Base-by-base conservation (phyloP, 345 rosid genomes). In the Melaleuca alternifolia region DNA sequence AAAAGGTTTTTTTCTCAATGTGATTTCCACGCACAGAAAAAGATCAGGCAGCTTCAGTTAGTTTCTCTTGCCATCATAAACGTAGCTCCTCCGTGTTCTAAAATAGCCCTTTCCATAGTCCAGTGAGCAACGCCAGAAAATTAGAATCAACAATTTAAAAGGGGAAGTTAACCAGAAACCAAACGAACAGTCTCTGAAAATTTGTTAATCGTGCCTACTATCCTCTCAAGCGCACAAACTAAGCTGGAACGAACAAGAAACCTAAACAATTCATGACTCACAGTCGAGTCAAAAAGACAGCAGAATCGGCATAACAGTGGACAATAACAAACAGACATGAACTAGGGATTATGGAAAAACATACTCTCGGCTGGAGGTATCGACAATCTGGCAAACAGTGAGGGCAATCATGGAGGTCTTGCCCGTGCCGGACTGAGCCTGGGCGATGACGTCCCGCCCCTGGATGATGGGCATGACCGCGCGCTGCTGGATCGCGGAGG, bases 391-490 rank as follows among this genome's bases (percentile, higher is more conserved):
- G 89, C 99, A 96, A 85, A 92, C 99, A 53, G 98, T 91, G 90
- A 97, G 97, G 16, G 98, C 99, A 88, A 97, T 96, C 99, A 97
- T 95, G 81, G 99, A 95, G 84, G 98, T 95, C 88, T 97, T 97
- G 6, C 99, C 99, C 2, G 98, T 97, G 89, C 99, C 99, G n/a
- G 98, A 97, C 86, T 96, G 99, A 6, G 99, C 99, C 90, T 97
- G 99, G 7, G 99, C 99, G 46, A 97, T 97, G 15, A 96, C 99
- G 84, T 97, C 99, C 0, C 99, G 94, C 7, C 99, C 99, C 86
- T 92, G 93, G 56, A 97, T 92, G 62, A 97, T 95, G 8, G 99
- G 99, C 98, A 97, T 93, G 26, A 97, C 97, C 1, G 99, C 99
- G 41, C 99, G 93, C 90, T 96, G 99, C 83, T 97, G 99, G 85